Base-by-base conservation (phyloP, 2,329 filamentous ascomycete species). In the Cadophora gregata region DNA sequence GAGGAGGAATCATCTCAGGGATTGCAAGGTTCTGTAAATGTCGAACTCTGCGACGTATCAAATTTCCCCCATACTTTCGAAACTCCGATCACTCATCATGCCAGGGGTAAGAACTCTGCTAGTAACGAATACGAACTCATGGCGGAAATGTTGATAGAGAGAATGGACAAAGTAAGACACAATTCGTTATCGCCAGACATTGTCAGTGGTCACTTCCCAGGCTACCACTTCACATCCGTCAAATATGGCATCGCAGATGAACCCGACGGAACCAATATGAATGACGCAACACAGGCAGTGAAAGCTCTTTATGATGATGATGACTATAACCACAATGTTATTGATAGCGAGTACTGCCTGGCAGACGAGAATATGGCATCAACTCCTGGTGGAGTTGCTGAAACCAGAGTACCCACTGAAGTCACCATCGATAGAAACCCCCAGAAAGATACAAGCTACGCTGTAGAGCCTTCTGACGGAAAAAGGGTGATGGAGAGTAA, bases 171-270 rank as follows among this genome's bases (percentile, higher is more conserved):
- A 31, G 8, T 3, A n/a, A 31, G 24, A 24, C 38, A 48, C 25
- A 14, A 10, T 8, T 8, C 36, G 24, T 1, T n/a, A 31, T n/a
- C 16, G 25, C 38, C 19, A 36, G 31, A 58, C 6, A 27, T 36
- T 29, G 38, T 14, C n/a, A n/a, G 38, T 27, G 31, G 38, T n/a
- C 29, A 62, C 42, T 21, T 47, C 4, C 19, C 59, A 3, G 47
- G 59, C 12, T 62, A 38, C 31, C 45, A 62, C 31, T 53, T 62
- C 21, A 62, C 59, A 27, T 21, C 10, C n/a, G 29, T 53, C 12
- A 25, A 62, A n/a, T n/a, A 62, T 5, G 29, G 38, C 12, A 62
- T 62, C 31, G 19, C 8, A 9, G n/a, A 36, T 53, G 31, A 29
- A 1, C 1, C 47, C 33, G 31, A 27, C 5, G 7, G 12, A 27